phyloP scores from a whole-genome alignment of 108 stramenopile genomes.

The Epithemia pelagica region DNA sequence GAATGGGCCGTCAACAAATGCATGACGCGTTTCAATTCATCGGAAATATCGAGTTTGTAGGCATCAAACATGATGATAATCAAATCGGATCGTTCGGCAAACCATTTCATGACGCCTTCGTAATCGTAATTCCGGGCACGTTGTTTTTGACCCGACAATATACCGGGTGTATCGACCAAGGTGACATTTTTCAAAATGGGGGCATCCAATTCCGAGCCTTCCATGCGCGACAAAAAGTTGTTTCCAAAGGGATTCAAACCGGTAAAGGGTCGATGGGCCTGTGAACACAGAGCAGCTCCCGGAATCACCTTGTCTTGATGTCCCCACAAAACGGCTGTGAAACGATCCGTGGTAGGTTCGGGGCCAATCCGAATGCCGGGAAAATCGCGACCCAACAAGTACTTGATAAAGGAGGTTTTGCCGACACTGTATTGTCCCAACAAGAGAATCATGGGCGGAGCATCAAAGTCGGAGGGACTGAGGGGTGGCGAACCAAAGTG shows the following conservation, averaged over 20 bases:
- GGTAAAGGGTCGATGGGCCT: slow-evolving; percentile 88
- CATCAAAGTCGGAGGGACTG: slow-evolving; percentile 94
- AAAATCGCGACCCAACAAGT: slow-evolving; percentile 88
- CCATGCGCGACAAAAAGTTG: slow-evolving; percentile 90
- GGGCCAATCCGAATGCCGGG: slow-evolving; percentile 97
- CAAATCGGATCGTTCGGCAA: slow-evolving; percentile 95
- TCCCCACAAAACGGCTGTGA: slow-evolving; percentile 76
- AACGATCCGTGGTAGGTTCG: slow-evolving; percentile 92
- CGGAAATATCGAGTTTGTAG: slow-evolving; percentile 95
- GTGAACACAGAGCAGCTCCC: slow-evolving; percentile 90
- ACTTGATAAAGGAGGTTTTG: slow-evolving; percentile 91
- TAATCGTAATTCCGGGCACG: slow-evolving; percentile 91
- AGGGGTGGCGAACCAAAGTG: slow-evolving; percentile 96
- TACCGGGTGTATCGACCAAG: slow-evolving; percentile 97
- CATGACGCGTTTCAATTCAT: slow-evolving; percentile 89
- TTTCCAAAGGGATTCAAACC: slow-evolving; percentile 95
- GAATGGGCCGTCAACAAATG: slow-evolving; percentile 80
- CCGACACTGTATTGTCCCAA: slow-evolving; percentile 91
- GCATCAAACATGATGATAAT: slow-evolving; percentile 98
- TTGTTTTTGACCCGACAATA: slow-evolving; percentile 98
- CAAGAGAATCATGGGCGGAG: slow-evolving; percentile 94
- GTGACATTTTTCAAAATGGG: slow-evolving; percentile 87
- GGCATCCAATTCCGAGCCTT: slow-evolving; percentile 78
- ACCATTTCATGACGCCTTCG: slow-evolving; percentile 94
- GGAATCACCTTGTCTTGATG: slow-evolving; percentile 77